Conservation (phyloP, 306 rosid species). For the Malus domestica region DNA sequence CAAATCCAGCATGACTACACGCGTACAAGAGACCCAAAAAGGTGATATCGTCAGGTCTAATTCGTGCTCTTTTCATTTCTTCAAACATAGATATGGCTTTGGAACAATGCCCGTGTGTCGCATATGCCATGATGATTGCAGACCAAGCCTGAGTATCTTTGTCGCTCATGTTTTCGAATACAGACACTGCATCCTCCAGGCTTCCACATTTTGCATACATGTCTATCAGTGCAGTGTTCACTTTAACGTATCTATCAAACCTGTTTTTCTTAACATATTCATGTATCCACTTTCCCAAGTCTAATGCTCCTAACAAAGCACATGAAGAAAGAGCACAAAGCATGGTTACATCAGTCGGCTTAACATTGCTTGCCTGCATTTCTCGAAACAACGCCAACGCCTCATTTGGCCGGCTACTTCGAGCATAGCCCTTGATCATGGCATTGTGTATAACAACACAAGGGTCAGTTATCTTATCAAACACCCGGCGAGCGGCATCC, state of each 20-base stretch:
- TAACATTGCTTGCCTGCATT: conserved; percentile 50
- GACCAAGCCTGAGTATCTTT: conserved; percentile 88
- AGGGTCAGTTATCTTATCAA: conserved; percentile 56
- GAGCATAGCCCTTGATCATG: conserved; percentile 53
- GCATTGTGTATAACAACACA: conserved; percentile 68
- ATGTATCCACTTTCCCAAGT: conserved; percentile 76
- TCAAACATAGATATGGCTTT: conserved; percentile 49
- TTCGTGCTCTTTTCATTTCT: conserved; percentile 52
- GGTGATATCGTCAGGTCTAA: conserved; percentile 68
- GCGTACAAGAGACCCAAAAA: conserved; percentile 67
- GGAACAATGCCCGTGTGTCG: conserved; percentile 65
- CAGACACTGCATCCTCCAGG: conserved; percentile 51
- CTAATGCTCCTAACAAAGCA: conserved; percentile 62
- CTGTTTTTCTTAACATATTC: conserved; percentile 70
- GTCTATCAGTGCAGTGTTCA: conserved; percentile 74
- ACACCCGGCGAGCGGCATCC: conserved; percentile 52
- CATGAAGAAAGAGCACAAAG: conserved; percentile 66
- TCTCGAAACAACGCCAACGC: conserved; percentile 75
- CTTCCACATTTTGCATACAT: conserved; percentile 86
- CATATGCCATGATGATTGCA: conserved; percentile 63
- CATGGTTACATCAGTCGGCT: conserved; percentile 74
- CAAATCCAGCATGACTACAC: conserved; percentile 75
- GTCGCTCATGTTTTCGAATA: conserved; percentile 51
- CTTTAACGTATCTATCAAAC: conserved; percentile 63
- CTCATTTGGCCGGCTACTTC: conserved; percentile 59